Conservation (phyloP, 2,329 filamentous ascomycete species). For the Trichoderma lentiforme region DNA sequence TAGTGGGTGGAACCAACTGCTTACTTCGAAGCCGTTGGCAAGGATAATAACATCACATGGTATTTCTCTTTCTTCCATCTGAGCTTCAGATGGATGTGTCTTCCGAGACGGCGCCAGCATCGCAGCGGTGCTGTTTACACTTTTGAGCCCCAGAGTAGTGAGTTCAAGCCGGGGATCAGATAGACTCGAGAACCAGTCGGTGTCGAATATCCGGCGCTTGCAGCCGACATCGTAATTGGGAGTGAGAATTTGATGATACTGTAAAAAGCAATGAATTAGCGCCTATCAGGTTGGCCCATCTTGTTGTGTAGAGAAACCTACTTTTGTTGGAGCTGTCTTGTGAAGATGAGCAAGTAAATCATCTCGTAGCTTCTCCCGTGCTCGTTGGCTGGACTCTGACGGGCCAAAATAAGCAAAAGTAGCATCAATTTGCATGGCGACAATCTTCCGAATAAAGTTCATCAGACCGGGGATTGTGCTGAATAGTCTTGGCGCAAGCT, state of each 20-base stretch:
- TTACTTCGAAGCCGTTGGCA: not conserved
- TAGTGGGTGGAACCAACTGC: not conserved
- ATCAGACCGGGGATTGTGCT: not conserved
- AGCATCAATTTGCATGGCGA: not conserved
- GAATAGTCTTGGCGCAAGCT: not conserved
- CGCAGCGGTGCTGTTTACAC: not conserved
- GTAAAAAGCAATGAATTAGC: not conserved
- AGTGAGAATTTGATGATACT: not conserved
- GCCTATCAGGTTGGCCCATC: not conserved
- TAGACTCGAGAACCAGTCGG: not conserved
- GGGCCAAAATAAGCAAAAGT: not conserved
- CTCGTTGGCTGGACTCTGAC: not conserved
- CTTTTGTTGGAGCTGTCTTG: not conserved
- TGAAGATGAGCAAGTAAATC: not conserved
- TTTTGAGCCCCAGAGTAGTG: not conserved
- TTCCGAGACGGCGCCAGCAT: not conserved
- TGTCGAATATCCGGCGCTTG: not conserved
- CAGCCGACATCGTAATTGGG: not conserved
- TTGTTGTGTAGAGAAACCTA: not conserved
- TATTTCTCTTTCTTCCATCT: not conserved
- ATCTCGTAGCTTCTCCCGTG: not conserved
- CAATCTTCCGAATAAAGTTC: not conserved
- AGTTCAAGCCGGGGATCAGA: not conserved
- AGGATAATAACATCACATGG: not conserved
- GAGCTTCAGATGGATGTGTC: not conserved